Evolutionary conservation across 140 eudicot species (phyloP).

Genomic region (Flaveria floridana): DNA sequence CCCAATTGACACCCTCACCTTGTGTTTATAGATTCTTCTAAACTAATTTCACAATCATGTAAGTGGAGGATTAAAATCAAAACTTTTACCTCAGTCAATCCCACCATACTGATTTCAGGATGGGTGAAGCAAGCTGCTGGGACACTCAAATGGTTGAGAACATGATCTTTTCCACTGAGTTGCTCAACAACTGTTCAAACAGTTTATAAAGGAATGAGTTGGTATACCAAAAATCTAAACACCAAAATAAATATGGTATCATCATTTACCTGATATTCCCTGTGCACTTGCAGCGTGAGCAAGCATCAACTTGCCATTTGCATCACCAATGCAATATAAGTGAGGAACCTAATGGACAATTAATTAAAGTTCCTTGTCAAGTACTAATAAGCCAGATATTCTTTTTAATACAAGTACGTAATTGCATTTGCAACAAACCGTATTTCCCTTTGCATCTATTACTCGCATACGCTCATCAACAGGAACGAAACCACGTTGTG

Average conservation of each 20-base stretch:
- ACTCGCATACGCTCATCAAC: slow-evolving; percentile 97
- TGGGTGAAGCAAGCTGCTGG: slow-evolving; percentile 75
- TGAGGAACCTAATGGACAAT: slow-evolving; percentile 76
- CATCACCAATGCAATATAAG: slow-evolving; percentile 97
- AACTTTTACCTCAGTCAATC: slow-evolving; percentile 75
- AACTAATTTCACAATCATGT: slow-evolving; percentile 12
- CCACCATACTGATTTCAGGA: slow-evolving; percentile 98
- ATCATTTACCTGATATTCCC: slow-evolving; percentile 76
- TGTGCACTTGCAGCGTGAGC: slow-evolving; percentile 99
- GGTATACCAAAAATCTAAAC: slow-evolving; percentile 13
- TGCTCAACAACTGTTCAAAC: slow-evolving; percentile 79
- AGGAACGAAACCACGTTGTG: slow-evolving; percentile 91
- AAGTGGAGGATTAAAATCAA: neutral
- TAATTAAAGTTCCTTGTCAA: slow-evolving; percentile 20
- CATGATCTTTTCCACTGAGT: slow-evolving; percentile 75
- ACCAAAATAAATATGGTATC: neutral
- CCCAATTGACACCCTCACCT: neutral
- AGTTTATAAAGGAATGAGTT: neutral
- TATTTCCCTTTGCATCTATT: slow-evolving; percentile 72
- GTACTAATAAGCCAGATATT: slow-evolving; percentile 19
- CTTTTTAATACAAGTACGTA: slow-evolving; percentile 3
- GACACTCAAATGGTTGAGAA: slow-evolving; percentile 53
- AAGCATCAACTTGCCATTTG: slow-evolving; percentile 96
- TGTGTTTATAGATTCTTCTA: neutral
- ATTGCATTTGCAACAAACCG: slow-evolving; percentile 46